Evolutionary conservation across 345 rosid species (phyloP).

Genomic region (Carallia pectinifolia): DNA sequence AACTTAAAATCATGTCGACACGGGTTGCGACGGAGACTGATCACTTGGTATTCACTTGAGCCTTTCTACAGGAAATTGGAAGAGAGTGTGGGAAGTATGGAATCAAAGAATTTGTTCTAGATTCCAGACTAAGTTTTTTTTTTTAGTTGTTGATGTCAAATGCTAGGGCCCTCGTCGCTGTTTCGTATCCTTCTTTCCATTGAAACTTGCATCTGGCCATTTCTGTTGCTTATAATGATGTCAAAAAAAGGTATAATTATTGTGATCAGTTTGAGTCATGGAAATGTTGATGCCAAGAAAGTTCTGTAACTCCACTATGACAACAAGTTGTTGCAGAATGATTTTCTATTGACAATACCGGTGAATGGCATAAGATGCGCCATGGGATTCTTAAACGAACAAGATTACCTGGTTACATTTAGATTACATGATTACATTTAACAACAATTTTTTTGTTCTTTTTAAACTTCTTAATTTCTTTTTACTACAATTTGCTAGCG

Average conservation of each 20-base stretch:
- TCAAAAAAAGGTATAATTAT: constrained; percentile 18
- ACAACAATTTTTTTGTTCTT: too few relatives aligned
- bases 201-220: constrained; percentile 37
- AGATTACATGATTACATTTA: too few relatives aligned
- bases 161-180: constrained; percentile 43
- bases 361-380: constrained; percentile 36
- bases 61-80: constrained; percentile 21
- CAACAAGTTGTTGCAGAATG: constrained; percentile 31
- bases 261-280: constrained; percentile 2
- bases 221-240: constrained; percentile 16
- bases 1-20: constrained; percentile 7
- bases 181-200: constrained; percentile 38
- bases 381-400: constrained; percentile 34
- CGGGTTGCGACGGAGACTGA: constrained; percentile 6
- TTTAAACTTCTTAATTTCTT: constrained; percentile 23
- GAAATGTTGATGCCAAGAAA: too few relatives aligned
- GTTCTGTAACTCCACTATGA: constrained; percentile 41
- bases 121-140: constrained; percentile 34
- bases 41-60: constrained; percentile 29
- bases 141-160: constrained; percentile 25
- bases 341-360: constrained; percentile 21
- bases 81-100: constrained; percentile 27
- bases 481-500: constrained; percentile 32
- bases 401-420: too few relatives aligned
- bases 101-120: constrained; percentile 50